Evolutionary conservation across 805 yeast genomes (phyloP).

Genomic region (Kazachstania taianensis): DNA sequence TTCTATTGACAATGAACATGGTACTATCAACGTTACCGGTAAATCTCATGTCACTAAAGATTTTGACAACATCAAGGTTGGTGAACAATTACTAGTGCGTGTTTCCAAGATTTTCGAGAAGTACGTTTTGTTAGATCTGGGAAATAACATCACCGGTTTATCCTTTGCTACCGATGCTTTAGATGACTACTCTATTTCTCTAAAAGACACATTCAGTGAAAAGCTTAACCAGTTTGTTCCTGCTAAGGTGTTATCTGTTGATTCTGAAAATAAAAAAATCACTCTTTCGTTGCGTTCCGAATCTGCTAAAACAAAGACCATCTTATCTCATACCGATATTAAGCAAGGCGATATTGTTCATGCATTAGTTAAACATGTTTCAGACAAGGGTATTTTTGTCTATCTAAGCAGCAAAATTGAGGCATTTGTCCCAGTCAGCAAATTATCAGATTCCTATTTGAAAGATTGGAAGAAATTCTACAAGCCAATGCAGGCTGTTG

Average conservation of each 20-base stretch:
- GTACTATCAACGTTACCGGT: slow-evolving; percentile 40
- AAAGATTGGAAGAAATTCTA: slow-evolving; percentile 82
- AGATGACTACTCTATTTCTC: slow-evolving; percentile 48
- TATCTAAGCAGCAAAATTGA: slow-evolving; percentile 58
- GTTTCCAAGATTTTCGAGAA: slow-evolving; percentile 48
- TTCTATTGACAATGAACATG: slow-evolving; percentile 43
- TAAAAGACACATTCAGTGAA: slow-evolving; percentile 39
- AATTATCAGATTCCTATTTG: slow-evolving; percentile 69
- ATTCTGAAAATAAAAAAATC: slow-evolving; percentile 38
- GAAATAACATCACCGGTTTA: slow-evolving; percentile 44
- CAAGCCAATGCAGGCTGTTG: slow-evolving; percentile 59
- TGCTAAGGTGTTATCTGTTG: slow-evolving; percentile 40
- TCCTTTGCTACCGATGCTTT: slow-evolving; percentile 71
- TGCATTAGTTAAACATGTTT: slow-evolving; percentile 71
- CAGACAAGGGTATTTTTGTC: slow-evolving; percentile 70
- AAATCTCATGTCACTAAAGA: slow-evolving; percentile 36
- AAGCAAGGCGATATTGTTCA: slow-evolving; percentile 61
- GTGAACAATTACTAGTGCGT: slow-evolving; percentile 49
- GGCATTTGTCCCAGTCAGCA: slow-evolving; percentile 73
- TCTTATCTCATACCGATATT: slow-evolving; percentile 43
- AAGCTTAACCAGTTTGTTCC: slow-evolving; percentile 41
- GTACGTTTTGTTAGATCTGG: slow-evolving; percentile 58
- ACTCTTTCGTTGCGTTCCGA: slow-evolving; percentile 53
- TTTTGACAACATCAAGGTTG: slow-evolving; percentile 41
- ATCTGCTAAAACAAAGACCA: slow-evolving; percentile 39